Evolutionary conservation across 768 basidiomycete genomes (phyloP), one percentile per base, ranked within the genome.

Genomic region (Phaeotremella skinneri): DNA sequence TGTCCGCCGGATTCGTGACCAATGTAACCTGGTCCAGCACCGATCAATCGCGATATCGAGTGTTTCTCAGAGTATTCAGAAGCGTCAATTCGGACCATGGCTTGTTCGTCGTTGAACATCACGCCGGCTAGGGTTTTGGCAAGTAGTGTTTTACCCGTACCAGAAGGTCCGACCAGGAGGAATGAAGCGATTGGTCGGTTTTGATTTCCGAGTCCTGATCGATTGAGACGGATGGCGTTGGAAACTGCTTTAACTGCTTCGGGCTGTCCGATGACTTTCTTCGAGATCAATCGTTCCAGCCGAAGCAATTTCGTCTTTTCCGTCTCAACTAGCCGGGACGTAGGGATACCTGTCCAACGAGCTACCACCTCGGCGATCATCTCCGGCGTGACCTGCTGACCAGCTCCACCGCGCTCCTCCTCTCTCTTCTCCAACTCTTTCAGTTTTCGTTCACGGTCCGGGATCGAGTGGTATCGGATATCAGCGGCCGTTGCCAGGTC

Each of bases 341-440:
- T 88, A 1, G 94, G 94, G 56, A 98, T 90, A 42, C 85, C 86
- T 2, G 91, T 94, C 92, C 92, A 97, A 56, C 88, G 83, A 20
- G 85, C 88, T 25, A 98, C 91, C 62, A 98, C 92, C 74, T 93
- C 90, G 17, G 91, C 90, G 59, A 99, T 97, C 61, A 89, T 85
- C 61, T 93, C 91, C 17, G 90, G 82, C 3, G 87, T 88, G 48
- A 96, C 92, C 48, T 75, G 66, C 47, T 69, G 67, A 25, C 70
- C 71, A 9, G 68, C 62, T 1, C 72, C 75, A 9, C 70, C 70
- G 34, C 76, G 70, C 49, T 77, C 68, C 7, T 85, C 65, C 73
- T 91, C 91, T 74, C 84, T 85, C 27, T 83, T 82, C 78, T 93
- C 81, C 51, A 81, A 72, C 37, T 68, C 63, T 30, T 68, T 67